Evolutionary conservation across 1,139 yeast genomes (phyloP), one percentile per base, ranked within the genome.

Genomic region (Kodamaea ohmeri): DNA sequence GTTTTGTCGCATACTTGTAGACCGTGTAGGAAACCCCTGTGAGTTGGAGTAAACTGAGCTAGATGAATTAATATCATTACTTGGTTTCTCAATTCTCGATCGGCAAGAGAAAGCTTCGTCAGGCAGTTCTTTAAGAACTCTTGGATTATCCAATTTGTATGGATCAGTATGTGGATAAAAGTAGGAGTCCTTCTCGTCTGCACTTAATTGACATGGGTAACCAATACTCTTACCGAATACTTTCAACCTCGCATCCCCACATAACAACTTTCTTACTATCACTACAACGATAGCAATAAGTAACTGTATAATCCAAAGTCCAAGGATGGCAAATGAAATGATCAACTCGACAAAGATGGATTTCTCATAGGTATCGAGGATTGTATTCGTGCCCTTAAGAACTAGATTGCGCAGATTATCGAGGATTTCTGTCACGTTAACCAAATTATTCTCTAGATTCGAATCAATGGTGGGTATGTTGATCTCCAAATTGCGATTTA

Each of bases 401-500:
- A 36, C 7, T 1, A 31, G 28, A 9, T 18, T 19, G 4, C 4
- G n/a, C 24, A 19, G 25, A 4, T n/a, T 11, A n/a, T 29, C 12
- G 36, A 21, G 11, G 31, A 27, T 4, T 34, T 27, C 15, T 32
- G 38, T 12, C 32, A 22, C 2, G 30, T 20, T 8, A 17, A 26
- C 32, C 9, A 14, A 28, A 11, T 42, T 32, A 3, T 30, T 14
- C n/a, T 37, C 35, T 4, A 44, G 17, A 9, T 29, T 21, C 4
- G 25, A 29, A 13, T 34, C 38, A 5, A 48, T 35, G 1, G 12
- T 51, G 0, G 97, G 96, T 1, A 90, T 54, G 0, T 63, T 46
- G 2, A 90, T 62, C 12, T 76, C 66, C 2, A 90, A 71, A 47
- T 85, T 70, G 24, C 80, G 65, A 49, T 83, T 71, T 2, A 90